These are phyloP conservation scores for Talaromyces nanjingensis DNA, from an alignment of 495 filamentous ascomycete genomes.

Conservation along the genomic window DNA sequence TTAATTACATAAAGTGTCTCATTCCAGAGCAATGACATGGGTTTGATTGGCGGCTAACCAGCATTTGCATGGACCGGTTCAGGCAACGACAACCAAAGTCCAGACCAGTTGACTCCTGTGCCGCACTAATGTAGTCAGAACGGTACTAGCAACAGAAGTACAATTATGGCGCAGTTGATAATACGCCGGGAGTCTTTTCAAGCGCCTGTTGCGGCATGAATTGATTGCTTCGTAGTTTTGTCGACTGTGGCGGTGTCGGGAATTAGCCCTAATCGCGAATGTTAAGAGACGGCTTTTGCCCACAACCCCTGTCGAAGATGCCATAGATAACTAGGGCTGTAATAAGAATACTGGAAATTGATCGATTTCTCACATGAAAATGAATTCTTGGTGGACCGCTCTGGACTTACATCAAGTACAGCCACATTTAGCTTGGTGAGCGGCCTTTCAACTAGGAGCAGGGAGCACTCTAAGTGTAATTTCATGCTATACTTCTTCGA, in stretches of 20 bases:
- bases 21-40: background rate
- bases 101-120: background rate
- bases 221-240: background rate
- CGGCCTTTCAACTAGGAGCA: too few relatives aligned
- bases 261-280: background rate
- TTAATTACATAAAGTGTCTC: background rate
- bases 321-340: too few relatives aligned
- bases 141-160: too few relatives aligned
- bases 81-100: background rate
- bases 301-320: too few relatives aligned
- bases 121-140: background rate
- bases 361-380: background rate
- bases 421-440: background rate
- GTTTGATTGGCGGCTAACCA: slow-evolving; percentile 1
- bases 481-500: too few relatives aligned
- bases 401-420: background rate
- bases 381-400: background rate
- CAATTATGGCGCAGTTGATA: too few relatives aligned
- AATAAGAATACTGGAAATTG: too few relatives aligned
- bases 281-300: background rate
- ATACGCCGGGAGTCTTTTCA: too few relatives aligned
- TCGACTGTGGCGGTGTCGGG: background rate
- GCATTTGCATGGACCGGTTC: background rate
- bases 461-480: too few relatives aligned
- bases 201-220: background rate